These are phyloP conservation scores for Cystobasidium slooffiae DNA, from an alignment of 1,284 basidiomycete genomes.

Conservation along the genomic window DNA sequence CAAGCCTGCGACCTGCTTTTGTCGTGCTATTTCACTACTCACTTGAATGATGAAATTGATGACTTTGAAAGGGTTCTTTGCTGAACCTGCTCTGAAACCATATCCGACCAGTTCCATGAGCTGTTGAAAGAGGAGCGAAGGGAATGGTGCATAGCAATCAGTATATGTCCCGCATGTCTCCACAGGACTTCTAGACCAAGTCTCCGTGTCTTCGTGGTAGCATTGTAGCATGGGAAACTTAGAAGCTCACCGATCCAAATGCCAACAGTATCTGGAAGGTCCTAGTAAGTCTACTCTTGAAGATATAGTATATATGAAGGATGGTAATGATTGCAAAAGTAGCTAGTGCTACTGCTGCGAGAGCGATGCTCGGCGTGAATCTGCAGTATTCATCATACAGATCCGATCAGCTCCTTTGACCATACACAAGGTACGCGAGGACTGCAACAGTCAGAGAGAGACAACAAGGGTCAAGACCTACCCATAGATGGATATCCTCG, in stretches of 20 bases:
- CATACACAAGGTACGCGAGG: neutral
- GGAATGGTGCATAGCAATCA: too few species aligned
- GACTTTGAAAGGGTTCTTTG: constrained; percentile 49
- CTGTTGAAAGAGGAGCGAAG: constrained; percentile 22
- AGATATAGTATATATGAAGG: constrained; percentile 52
- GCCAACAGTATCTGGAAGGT: constrained; percentile 47
- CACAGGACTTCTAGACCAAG: too few species aligned
- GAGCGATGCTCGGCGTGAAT: constrained; percentile 55
- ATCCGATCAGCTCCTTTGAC: neutral
- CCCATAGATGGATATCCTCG: constrained; percentile 40
- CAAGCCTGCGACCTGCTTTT: neutral
- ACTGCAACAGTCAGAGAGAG: neutral
- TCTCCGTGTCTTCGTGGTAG: too few species aligned
- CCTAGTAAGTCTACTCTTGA: constrained; percentile 37
- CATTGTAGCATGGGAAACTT: too few species aligned
- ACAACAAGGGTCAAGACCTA: neutral
- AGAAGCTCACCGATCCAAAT: constrained; percentile 45
- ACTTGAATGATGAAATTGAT: constrained; percentile 48
- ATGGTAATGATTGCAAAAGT: constrained; percentile 54
- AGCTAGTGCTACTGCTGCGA: constrained; percentile 53
- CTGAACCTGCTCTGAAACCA: constrained; percentile 41
- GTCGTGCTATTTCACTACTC: constrained; percentile 2
- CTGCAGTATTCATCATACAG: neutral
- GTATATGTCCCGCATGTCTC: too few species aligned
- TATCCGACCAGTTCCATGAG: constrained; percentile 49